phyloP scores from a whole-genome alignment of 257 asterid genomes.

The Cordia subcordata region DNA sequence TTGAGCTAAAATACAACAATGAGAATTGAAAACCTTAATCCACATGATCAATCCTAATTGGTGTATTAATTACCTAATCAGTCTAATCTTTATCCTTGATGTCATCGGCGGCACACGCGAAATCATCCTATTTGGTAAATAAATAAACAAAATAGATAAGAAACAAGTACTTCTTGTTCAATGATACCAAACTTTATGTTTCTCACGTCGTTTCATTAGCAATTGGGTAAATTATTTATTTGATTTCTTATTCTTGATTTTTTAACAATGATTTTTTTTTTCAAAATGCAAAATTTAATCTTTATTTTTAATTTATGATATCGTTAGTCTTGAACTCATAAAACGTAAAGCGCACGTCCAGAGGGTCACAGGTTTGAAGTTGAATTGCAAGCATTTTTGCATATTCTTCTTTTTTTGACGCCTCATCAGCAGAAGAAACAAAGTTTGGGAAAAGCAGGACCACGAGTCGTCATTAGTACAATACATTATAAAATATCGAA shows the following conservation, averaged over 20 bases:
- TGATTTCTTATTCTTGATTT: too few relatives aligned
- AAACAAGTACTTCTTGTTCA: neutral
- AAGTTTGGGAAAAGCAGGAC: neutral
- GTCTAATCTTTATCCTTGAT: neutral
- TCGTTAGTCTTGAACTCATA: too few relatives aligned
- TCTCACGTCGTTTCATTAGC: neutral
- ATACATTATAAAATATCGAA: neutral
- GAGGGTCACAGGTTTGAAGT: too few relatives aligned
- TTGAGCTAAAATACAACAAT: too few relatives aligned
- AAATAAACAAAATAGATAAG: neutral
- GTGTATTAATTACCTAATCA: neutral
- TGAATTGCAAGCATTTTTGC: too few relatives aligned
- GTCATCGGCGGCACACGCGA: neutral
- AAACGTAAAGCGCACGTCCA: too few relatives aligned
- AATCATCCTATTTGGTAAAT: neutral
- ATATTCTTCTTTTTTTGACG: neutral
- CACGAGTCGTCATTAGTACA: neutral
- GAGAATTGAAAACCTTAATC: too few relatives aligned
- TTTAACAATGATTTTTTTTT: too few relatives aligned
- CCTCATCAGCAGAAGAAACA: neutral
- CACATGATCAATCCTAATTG: neutral
- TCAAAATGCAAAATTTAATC: too few relatives aligned
- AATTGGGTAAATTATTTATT: too few relatives aligned
- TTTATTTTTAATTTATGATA: too few relatives aligned
- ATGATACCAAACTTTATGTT: neutral